phyloP scores from a whole-genome alignment of 1,284 basidiomycete genomes.

The Xanthoconium separans region DNA sequence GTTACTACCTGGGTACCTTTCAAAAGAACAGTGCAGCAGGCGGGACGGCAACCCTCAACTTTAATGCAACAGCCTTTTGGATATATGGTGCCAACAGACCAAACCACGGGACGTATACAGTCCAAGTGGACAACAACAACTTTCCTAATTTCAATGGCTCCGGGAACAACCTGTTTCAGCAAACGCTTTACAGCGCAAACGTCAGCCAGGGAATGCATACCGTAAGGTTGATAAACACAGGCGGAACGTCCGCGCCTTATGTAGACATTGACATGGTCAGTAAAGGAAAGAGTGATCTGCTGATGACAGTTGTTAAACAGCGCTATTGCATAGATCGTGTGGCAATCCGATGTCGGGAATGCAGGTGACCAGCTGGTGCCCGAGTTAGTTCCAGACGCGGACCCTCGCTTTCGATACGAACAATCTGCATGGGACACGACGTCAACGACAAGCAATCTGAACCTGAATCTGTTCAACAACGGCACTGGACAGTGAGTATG shows the following conservation, averaged over 20 bases:
- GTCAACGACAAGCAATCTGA: slow-evolving; percentile 10
- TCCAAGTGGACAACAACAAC: slow-evolving; percentile 27
- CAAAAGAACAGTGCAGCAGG: slow-evolving; percentile 24
- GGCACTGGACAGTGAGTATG: slow-evolving; percentile 33
- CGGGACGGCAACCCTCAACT: slow-evolving; percentile 32
- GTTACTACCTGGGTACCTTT: slow-evolving; percentile 33
- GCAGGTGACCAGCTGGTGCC: slow-evolving; percentile 14
- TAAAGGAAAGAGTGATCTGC: not conserved
- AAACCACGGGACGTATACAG: slow-evolving; percentile 32
- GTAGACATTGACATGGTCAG: slow-evolving; percentile 35
- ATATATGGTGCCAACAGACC: slow-evolving; percentile 34
- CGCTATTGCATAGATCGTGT: slow-evolving; percentile 19
- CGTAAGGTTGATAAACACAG: slow-evolving; percentile 31
- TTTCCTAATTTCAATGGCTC: slow-evolving; percentile 12
- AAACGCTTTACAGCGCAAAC: slow-evolving; percentile 25
- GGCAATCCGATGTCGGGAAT: slow-evolving; percentile 28
- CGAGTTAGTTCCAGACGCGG: slow-evolving; percentile 23
- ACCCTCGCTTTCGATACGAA: slow-evolving; percentile 27
- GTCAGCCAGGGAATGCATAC: slow-evolving; percentile 27
- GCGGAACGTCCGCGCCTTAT: slow-evolving; percentile 9
- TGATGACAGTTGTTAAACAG: not conserved
- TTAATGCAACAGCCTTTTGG: slow-evolving; percentile 35
- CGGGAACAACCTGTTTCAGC: slow-evolving; percentile 22
- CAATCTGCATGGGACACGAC: slow-evolving; percentile 19
- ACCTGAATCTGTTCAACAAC: slow-evolving; percentile 24